Evolutionary conservation across 164 flowering plant species (phyloP), one percentile per base, ranked within the genome.

Genomic region (Stephania japonica): DNA sequence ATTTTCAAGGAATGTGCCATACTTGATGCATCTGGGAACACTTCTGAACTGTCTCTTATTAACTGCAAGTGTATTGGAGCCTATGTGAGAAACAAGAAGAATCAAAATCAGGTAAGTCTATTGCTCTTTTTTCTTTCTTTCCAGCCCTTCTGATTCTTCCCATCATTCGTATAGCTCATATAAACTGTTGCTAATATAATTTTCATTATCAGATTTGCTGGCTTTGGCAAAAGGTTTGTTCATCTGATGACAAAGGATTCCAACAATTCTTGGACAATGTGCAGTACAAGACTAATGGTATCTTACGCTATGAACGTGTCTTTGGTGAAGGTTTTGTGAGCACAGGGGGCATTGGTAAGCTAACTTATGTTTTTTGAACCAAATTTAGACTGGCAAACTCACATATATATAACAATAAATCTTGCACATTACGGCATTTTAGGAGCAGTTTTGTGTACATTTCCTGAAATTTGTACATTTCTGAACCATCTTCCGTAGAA

Each of bases 291-390:
- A 75, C 79, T 53, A 87, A 67, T 82, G 94, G 98, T 72, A 96
- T 96, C 76, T 78, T 93, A 65, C 94, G 97, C 24, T 96, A 93
- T 82, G 99, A 96, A 77, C 95, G 93, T 23, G 94, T 91, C 53
- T 96, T 93, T 84, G 99, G 99, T 71, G 75, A 82, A 69, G 99
- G 98, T 21, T 96, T 71, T 83, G 98, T 96, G 65, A 93, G 99
- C 90, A 90, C 99, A 7, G 98, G 99, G 76, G 99, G 99, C 59
- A 68, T 90, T 50, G 97, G 84, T 82, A 77, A 66, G 84, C 42
- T 50, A 27, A 12, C 38, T 47, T 61, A 47, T 47, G 53, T 47
- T 47, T 47, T 47, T 7, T 1, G 4, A 11, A 47, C 53, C 4
- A 8, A 11, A 14, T 47, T 16, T 47, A 47, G 53, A 47, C 14